Evolutionary conservation across 768 basidiomycete species (phyloP).

Genomic region (Rhizopogon vinicolor): DNA sequence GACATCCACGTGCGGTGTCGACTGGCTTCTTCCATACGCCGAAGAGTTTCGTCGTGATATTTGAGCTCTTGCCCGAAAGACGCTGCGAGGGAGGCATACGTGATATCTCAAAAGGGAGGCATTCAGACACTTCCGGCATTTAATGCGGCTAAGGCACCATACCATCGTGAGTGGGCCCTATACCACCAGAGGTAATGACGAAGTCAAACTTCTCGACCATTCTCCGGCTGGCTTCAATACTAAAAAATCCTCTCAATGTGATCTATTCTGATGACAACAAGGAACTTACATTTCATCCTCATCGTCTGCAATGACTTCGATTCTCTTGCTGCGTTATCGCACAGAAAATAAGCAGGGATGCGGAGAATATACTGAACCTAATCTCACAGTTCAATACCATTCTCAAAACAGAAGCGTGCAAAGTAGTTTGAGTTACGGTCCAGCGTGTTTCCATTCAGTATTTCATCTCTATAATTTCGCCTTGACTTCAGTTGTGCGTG

Average conservation of each 20-base stretch:
- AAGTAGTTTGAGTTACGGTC: conserved; percentile 85
- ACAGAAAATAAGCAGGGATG: conserved; percentile 11
- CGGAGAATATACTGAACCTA: background rate
- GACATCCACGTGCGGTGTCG: conserved; percentile 52
- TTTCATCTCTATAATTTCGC: conserved; percentile 64
- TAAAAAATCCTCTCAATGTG: conserved; percentile 23
- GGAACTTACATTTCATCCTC: conserved; percentile 71
- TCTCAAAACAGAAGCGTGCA: conserved; percentile 84
- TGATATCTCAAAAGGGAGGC: conserved; percentile 59
- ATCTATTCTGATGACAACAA: background rate
- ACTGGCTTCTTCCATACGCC: conserved; percentile 62
- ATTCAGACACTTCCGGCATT: background rate
- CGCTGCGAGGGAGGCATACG: conserved; percentile 81
- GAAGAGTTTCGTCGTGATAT: conserved; percentile 74
- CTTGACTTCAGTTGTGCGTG: background rate
- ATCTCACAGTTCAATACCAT: conserved; percentile 72
- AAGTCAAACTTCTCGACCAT: conserved; percentile 84
- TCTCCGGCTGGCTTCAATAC: conserved; percentile 79
- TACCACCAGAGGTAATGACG: conserved; percentile 88
- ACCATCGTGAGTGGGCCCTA: conserved; percentile 91
- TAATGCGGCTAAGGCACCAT: conserved; percentile 9
- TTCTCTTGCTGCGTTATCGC: conserved; percentile 54
- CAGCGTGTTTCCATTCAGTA: conserved; percentile 86
- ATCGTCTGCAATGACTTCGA: conserved; percentile 90
- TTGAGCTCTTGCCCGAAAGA: conserved; percentile 71